Evolutionary conservation across 2,329 filamentous ascomycete species (phyloP).

Genomic region (Fusarium begoniae): DNA sequence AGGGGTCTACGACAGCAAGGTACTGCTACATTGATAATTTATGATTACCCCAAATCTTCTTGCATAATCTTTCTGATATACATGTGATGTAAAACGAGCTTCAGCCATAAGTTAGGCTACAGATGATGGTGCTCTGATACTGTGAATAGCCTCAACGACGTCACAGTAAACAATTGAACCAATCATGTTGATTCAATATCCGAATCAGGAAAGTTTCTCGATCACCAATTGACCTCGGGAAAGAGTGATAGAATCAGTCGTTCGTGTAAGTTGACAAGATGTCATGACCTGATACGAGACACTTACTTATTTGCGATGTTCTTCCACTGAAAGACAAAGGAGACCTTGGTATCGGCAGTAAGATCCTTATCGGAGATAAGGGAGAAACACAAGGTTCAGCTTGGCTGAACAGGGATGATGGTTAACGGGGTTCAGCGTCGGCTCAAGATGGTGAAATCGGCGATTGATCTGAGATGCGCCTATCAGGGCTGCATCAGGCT

Average conservation of each 20-base stretch:
- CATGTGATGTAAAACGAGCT: not conserved
- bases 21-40: not conserved
- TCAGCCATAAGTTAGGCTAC: not conserved
- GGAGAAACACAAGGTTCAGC: not conserved
- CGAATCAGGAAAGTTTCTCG: not conserved
- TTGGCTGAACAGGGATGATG: not conserved
- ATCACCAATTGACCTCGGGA: not conserved
- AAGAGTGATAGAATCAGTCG: not conserved
- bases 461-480: conserved; percentile 37
- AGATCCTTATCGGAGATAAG: conserved; percentile 1
- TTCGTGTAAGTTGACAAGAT: not conserved
- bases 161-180: not conserved
- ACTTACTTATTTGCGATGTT: not conserved
- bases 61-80: too few species aligned
- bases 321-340: not conserved
- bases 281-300: not conserved
- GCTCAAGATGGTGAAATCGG: conserved; percentile 20
- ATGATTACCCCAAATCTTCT: too few species aligned
- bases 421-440: not conserved
- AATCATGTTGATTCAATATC: not conserved
- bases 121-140: not conserved
- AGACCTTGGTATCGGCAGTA: not conserved
- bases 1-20: not conserved
- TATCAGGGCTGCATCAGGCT: conserved; percentile 12
- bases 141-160: not conserved